phyloP scores from a whole-genome alignment of 208 protist genomes.

The Trypanosoma rangeli region DNA sequence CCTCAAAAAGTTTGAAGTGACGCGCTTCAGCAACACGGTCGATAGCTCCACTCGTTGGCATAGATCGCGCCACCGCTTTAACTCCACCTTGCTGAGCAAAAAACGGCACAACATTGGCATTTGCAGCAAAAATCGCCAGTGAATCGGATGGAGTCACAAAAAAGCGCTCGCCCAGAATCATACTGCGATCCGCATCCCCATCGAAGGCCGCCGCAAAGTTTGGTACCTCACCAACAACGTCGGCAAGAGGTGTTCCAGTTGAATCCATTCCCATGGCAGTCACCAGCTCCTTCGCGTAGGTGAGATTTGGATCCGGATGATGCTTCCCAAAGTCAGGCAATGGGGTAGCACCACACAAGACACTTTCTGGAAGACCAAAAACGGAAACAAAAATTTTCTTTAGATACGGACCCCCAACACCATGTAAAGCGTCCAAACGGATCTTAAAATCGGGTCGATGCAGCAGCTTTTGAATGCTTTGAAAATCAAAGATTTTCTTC shows the following conservation, averaged over 20 bases:
- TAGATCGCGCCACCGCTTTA: constrained; percentile 93
- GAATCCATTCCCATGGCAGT: constrained; percentile 75
- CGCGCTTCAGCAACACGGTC: constrained; percentile 87
- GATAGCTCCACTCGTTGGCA: constrained; percentile 95
- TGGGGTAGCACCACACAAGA: constrained; percentile 60
- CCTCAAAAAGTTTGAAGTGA: constrained; percentile 85
- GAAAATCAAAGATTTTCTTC: constrained; percentile 95
- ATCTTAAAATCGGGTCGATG: constrained; percentile 83
- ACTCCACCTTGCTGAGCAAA: constrained; percentile 77
- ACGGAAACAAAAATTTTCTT: constrained; percentile 89
- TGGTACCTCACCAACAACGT: constrained; percentile 40
- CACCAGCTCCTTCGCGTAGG: constrained; percentile 95
- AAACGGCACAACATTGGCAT: constrained; percentile 93
- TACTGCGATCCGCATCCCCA: constrained; percentile 98
- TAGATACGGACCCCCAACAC: constrained; percentile 95
- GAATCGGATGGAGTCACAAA: constrained; percentile 98
- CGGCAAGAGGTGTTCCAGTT: constrained; percentile 44
- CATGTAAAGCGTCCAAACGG: constrained; percentile 93
- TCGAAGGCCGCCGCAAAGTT: constrained; percentile 96
- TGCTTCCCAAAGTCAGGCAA: constrained; percentile 93
- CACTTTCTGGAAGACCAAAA: constrained; percentile 70
- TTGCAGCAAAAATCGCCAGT: constrained; percentile 95
- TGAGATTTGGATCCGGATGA: constrained; percentile 99
- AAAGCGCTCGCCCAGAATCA: constrained; percentile 95
- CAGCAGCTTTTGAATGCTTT: constrained; percentile 71